These are phyloP conservation scores for Bacterosira constricta DNA, from an alignment of 108 stramenopile species.

Conservation along the genomic window DNA sequence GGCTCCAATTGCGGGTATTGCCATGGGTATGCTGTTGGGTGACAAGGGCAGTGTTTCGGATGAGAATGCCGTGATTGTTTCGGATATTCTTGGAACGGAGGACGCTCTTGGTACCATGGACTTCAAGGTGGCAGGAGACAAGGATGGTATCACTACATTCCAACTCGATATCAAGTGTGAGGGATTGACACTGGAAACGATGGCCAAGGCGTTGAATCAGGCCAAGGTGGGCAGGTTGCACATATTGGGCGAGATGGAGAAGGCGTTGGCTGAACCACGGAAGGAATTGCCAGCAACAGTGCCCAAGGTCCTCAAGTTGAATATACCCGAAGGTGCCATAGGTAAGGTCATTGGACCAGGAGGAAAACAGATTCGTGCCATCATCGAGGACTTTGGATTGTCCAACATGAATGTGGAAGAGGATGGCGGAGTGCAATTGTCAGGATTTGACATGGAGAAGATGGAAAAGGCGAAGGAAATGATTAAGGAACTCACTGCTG, in stretches of 20 bases:
- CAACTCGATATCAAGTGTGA: slow-evolving; percentile 96
- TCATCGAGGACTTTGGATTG: slow-evolving; percentile 86
- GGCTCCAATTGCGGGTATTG: slow-evolving; percentile 79
- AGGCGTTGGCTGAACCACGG: slow-evolving; percentile 54
- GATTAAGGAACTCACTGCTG: slow-evolving; percentile 51
- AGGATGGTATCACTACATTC: slow-evolving; percentile 85
- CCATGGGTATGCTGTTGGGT: slow-evolving; percentile 86
- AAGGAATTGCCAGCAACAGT: slow-evolving; percentile 64
- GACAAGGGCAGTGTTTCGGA: slow-evolving; percentile 72
- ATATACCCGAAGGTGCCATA: slow-evolving; percentile 63
- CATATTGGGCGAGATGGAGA: slow-evolving; percentile 78
- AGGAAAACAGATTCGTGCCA: slow-evolving; percentile 82
- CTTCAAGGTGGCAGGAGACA: slow-evolving; percentile 89
- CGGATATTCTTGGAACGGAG: slow-evolving; percentile 87
- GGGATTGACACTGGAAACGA: slow-evolving; percentile 78
- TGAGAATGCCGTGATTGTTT: slow-evolving; percentile 79
- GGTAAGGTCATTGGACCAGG: slow-evolving; percentile 90
- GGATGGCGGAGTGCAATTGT: slow-evolving; percentile 69
- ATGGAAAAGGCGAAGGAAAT: slow-evolving; percentile 75
- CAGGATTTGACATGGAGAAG: slow-evolving; percentile 62
- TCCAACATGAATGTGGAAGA: slow-evolving; percentile 73
- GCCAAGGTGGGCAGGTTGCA: slow-evolving; percentile 75
- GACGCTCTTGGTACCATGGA: slow-evolving; percentile 89
- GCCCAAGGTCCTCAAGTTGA: slow-evolving; percentile 64
- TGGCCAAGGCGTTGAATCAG: slow-evolving; percentile 85